Conservation (phyloP, 2,329 filamentous ascomycete species). For the Emmonsiellopsis sp. region DNA sequence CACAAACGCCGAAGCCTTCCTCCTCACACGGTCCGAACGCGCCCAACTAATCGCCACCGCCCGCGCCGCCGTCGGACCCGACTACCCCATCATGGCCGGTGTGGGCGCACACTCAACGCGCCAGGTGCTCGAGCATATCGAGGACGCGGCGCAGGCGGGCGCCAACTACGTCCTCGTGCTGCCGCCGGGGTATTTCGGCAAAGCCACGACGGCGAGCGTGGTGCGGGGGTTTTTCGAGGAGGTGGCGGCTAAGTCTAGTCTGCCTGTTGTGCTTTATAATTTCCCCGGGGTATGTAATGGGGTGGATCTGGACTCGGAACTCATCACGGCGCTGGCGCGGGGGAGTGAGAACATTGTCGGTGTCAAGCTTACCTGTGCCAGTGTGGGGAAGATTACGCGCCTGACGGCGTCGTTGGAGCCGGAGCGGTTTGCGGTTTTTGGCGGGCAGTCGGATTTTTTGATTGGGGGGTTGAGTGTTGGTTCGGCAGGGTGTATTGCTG, state of each 20-base stretch:
- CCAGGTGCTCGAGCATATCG: constrained; percentile 52
- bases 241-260: constrained; percentile 41
- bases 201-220: constrained; percentile 49
- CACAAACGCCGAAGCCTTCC: constrained; percentile 49
- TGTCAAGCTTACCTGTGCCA: constrained; percentile 57
- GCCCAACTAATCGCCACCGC: constrained; percentile 49
- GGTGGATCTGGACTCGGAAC: constrained; percentile 58
- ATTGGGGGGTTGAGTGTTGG: constrained; percentile 47
- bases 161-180: constrained; percentile 55
- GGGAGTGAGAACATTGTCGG: constrained; percentile 48
- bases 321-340: constrained; percentile 46
- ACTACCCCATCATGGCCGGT: constrained; percentile 54
- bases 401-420: constrained; percentile 44
- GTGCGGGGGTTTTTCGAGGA: constrained; percentile 53
- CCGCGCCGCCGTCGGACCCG: constrained; percentile 43
- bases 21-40: constrained; percentile 52
- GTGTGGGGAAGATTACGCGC: constrained; percentile 52
- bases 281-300: constrained; percentile 62
- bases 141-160: constrained; percentile 51
- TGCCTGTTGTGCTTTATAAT: constrained; percentile 59
- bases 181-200: constrained; percentile 57
- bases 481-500: constrained; percentile 47
- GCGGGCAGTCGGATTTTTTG: constrained; percentile 65
- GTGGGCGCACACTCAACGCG: constrained; percentile 56
- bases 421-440: constrained; percentile 57